Conservation (phyloP, 1,284 basidiomycete species). For the Volvariella volvacea region DNA sequence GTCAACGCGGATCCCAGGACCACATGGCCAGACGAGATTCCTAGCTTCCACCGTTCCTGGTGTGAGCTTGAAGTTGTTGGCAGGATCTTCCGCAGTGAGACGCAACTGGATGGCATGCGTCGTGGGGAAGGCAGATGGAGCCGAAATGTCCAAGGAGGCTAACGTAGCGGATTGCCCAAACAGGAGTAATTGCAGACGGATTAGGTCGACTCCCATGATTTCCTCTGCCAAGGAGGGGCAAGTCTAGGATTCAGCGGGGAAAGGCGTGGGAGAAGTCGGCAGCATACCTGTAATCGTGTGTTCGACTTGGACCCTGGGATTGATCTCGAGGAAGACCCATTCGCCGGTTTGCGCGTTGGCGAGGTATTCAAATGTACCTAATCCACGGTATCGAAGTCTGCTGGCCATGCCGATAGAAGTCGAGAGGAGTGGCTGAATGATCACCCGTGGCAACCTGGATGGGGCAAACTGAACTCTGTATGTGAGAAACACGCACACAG, state of each 20-base stretch:
- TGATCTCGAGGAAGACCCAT: slow-evolving; percentile 75
- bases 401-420: slow-evolving; percentile 24
- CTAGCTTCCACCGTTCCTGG: slow-evolving; percentile 21
- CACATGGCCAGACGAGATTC: slow-evolving; percentile 28
- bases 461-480: slow-evolving; percentile 1
- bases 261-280: no score
- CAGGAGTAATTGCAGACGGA: slow-evolving; percentile 28
- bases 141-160: slow-evolving; percentile 14
- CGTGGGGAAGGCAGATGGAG: slow-evolving; percentile 13
- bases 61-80: slow-evolving; percentile 24
- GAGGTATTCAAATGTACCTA: slow-evolving; percentile 63
- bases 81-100: slow-evolving; percentile 32
- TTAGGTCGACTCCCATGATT: slow-evolving; percentile 27
- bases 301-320: slow-evolving; percentile 52
- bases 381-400: slow-evolving; percentile 24
- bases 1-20: slow-evolving; percentile 31
- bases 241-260: background rate
- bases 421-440: slow-evolving; percentile 19
- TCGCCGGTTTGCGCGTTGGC: slow-evolving; percentile 47
- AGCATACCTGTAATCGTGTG: slow-evolving; percentile 32
- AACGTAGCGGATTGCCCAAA: slow-evolving; percentile 18
- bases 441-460: slow-evolving; percentile 15
- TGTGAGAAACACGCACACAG: slow-evolving; percentile 25
- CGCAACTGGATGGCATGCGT: slow-evolving; percentile 30
- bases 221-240: slow-evolving; percentile 24